A percentile compares a stretch with the other conserved stretches of the same genome.
phyloP scores from a whole-genome alignment of 1,284 basidiomycete genomes.

The Sporisorium exsertum region DNA sequence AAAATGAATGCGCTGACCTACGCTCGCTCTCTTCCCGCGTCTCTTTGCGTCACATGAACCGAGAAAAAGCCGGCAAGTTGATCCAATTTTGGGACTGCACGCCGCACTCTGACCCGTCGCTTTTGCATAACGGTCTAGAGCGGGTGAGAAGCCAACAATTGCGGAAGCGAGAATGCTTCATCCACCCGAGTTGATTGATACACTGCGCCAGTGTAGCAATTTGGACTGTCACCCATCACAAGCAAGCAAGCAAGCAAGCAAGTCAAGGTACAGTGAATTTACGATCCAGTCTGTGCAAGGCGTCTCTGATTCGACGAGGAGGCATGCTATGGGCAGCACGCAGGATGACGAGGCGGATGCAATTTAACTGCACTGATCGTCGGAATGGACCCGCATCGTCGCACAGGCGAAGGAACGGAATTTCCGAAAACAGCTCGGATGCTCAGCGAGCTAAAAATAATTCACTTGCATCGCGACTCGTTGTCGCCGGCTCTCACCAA shows the following conservation, averaged over 20 bases:
- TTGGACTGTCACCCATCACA: too few relatives aligned
- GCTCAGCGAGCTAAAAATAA: conserved; percentile 22
- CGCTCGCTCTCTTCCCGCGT: too few relatives aligned
- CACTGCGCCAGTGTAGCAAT: too few relatives aligned
- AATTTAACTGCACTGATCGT: conserved; percentile 31
- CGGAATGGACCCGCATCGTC: conserved; percentile 26
- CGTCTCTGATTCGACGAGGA: background rate
- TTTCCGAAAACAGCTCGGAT: conserved; percentile 9
- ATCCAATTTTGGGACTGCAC: too few relatives aligned
- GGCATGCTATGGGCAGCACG: background rate
- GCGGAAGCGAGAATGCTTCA: too few relatives aligned
- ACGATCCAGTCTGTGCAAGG: background rate
- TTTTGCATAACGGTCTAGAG: background rate
- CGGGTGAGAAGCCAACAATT: background rate
- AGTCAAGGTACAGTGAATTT: too few relatives aligned
- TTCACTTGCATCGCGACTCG: too few relatives aligned
- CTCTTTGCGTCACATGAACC: too few relatives aligned
- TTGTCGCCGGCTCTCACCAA: too few relatives aligned
- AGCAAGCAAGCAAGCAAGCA: too few relatives aligned
- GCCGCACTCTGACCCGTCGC: background rate
- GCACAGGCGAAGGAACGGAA: conserved; percentile 2
- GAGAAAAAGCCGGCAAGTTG: too few relatives aligned
- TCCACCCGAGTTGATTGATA: too few relatives aligned
- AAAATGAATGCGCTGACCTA: background rate
- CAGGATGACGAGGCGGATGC: conserved; percentile 33